phyloP scores from a whole-genome alignment of 2,329 filamentous ascomycete species.

The Colletotrichum sp. region DNA sequence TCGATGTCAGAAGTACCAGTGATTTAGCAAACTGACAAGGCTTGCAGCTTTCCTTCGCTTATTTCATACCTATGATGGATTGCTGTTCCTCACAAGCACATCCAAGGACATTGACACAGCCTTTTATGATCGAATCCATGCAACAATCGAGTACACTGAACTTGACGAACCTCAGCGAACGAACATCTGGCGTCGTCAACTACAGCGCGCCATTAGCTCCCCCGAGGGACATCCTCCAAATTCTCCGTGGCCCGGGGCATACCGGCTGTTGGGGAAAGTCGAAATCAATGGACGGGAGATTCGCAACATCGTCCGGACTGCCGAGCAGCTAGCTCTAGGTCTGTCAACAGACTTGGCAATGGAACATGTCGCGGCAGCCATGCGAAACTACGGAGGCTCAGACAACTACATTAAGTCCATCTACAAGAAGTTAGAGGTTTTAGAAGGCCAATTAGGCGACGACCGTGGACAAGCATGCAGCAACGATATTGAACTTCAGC shows the following conservation, averaged over 20 bases:
- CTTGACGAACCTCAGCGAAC: neutral
- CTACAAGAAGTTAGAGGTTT: neutral
- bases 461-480: rapidly evolving
- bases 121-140: neutral
- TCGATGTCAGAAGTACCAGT: rapidly evolving
- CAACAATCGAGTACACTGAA: rapidly evolving
- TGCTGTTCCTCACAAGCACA: neutral
- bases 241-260: neutral
- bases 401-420: rapidly evolving
- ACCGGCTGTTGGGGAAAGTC: neutral
- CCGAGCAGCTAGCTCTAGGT: neutral
- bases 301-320: neutral
- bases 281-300: neutral
- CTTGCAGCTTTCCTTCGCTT: neutral
- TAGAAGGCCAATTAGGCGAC: too few species aligned
- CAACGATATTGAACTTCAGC: neutral
- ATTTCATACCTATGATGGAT: neutral
- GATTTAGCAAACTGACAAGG: rapidly evolving
- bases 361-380: neutral
- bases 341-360: neutral
- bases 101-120: neutral
- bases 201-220: neutral
- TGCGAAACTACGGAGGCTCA: neutral
- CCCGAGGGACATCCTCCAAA: rapidly evolving
- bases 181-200: neutral